phyloP scores from a whole-genome alignment of 306 rosid species.

The Casuarina equisetifolia region DNA sequence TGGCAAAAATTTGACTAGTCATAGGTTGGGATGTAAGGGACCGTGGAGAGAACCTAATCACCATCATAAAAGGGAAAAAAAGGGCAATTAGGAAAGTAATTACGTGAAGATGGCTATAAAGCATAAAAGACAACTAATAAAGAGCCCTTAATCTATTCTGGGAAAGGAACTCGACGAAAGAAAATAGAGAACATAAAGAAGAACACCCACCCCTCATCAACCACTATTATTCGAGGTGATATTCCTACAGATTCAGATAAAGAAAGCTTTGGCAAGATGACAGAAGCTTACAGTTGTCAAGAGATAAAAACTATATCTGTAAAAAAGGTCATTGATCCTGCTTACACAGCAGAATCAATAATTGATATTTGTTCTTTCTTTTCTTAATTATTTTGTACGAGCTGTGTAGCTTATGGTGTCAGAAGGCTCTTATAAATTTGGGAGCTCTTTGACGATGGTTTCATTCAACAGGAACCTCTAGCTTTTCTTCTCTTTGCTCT shows the following conservation, averaged over 20 bases:
- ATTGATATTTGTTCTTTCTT: slow-evolving; percentile 18
- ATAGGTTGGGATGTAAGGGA: slow-evolving; percentile 40
- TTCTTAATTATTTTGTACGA: slow-evolving; percentile 14
- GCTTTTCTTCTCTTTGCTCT: slow-evolving; percentile 10
- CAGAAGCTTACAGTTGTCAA: slow-evolving; percentile 58
- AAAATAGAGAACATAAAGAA: slow-evolving; percentile 7
- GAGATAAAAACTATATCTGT: slow-evolving; percentile 34
- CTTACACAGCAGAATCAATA: slow-evolving; percentile 45
- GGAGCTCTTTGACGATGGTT: slow-evolving; percentile 20
- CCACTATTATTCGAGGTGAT: slow-evolving; percentile 49
- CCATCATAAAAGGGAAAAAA: not conserved
- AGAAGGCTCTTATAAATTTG: slow-evolving; percentile 40
- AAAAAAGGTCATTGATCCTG: slow-evolving; percentile 46
- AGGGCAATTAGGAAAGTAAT: not conserved
- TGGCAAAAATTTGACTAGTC: slow-evolving; percentile 50
- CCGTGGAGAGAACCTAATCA: slow-evolving; percentile 26
- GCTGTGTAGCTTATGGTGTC: slow-evolving; percentile 27
- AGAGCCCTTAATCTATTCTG: not conserved
- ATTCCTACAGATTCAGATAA: slow-evolving; percentile 29
- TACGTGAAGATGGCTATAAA: not conserved
- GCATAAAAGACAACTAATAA: not conserved
- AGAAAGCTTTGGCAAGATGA: slow-evolving; percentile 30
- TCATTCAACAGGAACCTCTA: slow-evolving; percentile 46
- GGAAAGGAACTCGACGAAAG: not conserved
- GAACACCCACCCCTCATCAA: slow-evolving; percentile 32